Base-by-base conservation (phyloP, 1,139 yeast genomes). In the Pichia sp. region DNA sequence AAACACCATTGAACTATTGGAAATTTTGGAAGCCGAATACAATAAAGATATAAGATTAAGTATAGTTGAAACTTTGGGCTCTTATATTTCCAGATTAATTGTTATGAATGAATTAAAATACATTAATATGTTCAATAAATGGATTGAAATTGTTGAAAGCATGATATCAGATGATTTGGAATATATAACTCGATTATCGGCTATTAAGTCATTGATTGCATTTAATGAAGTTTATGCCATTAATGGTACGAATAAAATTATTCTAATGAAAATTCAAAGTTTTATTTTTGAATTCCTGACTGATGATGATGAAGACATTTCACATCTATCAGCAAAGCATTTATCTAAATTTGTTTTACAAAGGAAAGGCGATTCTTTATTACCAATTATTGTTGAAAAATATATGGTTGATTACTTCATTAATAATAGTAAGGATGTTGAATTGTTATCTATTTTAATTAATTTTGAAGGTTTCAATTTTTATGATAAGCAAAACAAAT, bases 301-400 rank as follows among this genome's bases (percentile, higher is more conserved):
- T 45, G 94, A 85, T 61, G 92, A 84, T 58, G 86, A 82, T 53
- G 73, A 69, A 9, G 73, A 67, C 11, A 67, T 80, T 13, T 65
- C 85, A 56, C 53, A 56, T 1, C 26, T 59, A 3, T 70, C 79
- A 0, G 64, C 80, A 0, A 40, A 54, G 3, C 65, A 64, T 47
- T 53, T 75, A 15, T 62, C 68, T 3, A 20, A 41, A 2, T n/a
- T 44, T 20, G 51, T 59, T 13, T 55, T 70, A 25, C 54, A 52
- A 0, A 49, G 61, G 3, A 49, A 55, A 7, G 32, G 30, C 35
- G 16, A 4, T 8, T 37, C 34, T 7, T 26, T 49, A 12, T 57
- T 70, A 8, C 62, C 67, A 27, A 57, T 59, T 15, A 66, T 59
- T 47, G 62, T 64, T 39, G 73, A 68, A 35, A 58, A 62, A 7